Conservation (phyloP, 1,284 basidiomycete genomes). For the Ganoderma boninense region DNA sequence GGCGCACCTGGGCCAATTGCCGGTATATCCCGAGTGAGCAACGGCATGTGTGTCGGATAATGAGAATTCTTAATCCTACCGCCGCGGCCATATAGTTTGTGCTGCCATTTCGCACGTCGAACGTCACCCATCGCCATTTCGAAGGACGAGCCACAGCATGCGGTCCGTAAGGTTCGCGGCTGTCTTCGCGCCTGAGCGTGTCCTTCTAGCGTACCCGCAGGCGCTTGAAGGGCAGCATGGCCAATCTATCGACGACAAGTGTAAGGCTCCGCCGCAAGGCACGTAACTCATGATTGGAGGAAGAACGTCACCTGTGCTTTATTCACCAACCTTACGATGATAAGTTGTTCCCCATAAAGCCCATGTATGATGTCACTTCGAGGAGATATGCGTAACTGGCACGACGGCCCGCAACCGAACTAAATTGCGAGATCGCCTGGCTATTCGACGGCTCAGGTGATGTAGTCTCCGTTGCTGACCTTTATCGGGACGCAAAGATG, state of each 20-base stretch:
- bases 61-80: background rate
- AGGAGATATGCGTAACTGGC: constrained; percentile 1
- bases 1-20: background rate
- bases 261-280: background rate
- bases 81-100: background rate
- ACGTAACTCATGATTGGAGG: background rate
- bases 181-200: background rate
- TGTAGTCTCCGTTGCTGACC: background rate
- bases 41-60: background rate
- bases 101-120: background rate
- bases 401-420: background rate
- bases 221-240: background rate
- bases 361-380: background rate
- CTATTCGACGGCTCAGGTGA: background rate
- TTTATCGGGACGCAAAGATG: too few relatives aligned
- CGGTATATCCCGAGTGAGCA: background rate
- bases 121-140: background rate
- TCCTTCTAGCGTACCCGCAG: constrained; percentile 2
- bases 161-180: background rate
- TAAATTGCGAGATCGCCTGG: background rate
- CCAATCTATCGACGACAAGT: constrained; percentile 2
- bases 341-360: background rate
- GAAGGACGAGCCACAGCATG: constrained; percentile 3
- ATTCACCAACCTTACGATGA: background rate
- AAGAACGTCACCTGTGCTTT: background rate